These are phyloP conservation scores for Dryadomyces quercivorus DNA, from an alignment of 2,329 filamentous ascomycete genomes.

Conservation along the genomic window DNA sequence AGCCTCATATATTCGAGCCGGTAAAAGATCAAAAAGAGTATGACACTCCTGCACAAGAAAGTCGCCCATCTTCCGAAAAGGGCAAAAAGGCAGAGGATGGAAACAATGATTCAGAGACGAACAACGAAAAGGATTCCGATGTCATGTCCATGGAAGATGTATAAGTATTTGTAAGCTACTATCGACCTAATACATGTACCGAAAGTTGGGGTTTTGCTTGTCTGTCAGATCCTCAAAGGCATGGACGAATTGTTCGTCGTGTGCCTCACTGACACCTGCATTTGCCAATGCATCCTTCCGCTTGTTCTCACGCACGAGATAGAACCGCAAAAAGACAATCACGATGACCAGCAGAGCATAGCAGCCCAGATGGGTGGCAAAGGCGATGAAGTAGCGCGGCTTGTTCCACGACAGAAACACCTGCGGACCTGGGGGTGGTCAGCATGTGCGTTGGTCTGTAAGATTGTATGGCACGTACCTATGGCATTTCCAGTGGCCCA, in stretches of 20 bases:
- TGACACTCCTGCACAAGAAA: no score
- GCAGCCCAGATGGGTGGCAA: slow-evolving; percentile 57
- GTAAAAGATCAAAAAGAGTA: no score
- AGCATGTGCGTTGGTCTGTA: not conserved
- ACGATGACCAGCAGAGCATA: slow-evolving; percentile 48
- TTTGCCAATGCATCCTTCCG: slow-evolving; percentile 37
- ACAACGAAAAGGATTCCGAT: no score
- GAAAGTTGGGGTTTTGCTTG: slow-evolving; percentile 46
- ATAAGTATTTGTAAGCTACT: no score
- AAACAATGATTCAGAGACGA: no score
- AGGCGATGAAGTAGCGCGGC: slow-evolving; percentile 57
- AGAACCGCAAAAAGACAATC: slow-evolving; percentile 44
- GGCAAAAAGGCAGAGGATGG: no score
- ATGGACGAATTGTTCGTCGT: slow-evolving; percentile 30
- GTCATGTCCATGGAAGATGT: no score
- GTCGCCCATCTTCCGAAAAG: no score
- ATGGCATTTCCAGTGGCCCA: slow-evolving; percentile 35
- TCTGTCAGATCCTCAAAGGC: slow-evolving; percentile 54
- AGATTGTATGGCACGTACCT: slow-evolving; percentile 15
- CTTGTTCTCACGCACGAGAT: slow-evolving; percentile 44
- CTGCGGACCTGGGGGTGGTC: slow-evolving; percentile 32
- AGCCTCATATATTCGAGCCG: no score
- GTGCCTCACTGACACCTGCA: slow-evolving; percentile 26
- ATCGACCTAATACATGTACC: slow-evolving; percentile 30
- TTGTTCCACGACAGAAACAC: slow-evolving; percentile 49